Evolutionary conservation across 1,139 yeast species (phyloP), one percentile per base, ranked within the genome.

Genomic region (Saccharomyces hybrid): DNA sequence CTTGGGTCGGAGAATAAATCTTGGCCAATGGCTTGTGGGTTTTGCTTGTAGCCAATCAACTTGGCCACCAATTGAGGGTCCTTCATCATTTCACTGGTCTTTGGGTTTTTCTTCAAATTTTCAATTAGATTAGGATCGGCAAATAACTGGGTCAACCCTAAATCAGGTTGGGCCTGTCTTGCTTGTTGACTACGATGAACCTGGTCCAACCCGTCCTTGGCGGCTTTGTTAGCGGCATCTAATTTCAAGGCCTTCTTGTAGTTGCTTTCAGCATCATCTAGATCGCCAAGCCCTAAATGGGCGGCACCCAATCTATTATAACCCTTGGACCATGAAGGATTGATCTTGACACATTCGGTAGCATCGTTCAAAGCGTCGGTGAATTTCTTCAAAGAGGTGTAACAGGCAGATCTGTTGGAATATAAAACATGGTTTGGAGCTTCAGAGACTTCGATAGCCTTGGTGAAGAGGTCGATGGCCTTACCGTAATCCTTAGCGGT

Each of bases 301-400:
- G 99, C 99, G 61, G 97, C 93, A 55, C 90, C 99, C 52, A 88
- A 86, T 73, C 99, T 86, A 67, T 84, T 86, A 77, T 86, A 88
- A 51, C 98, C 99, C 73, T 93, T 93, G 21, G 96, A 90, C 97
- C 98, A 93, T 2, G 82, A 61, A 24, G 88, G 83, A 61, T 88
- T 89, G 73, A 89, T 82, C 65, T 80, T 79, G 53, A 87, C 83
- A 73, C 96, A 86, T 67, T 86, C 81, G 59, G 87, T 75, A 27
- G 98, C 98, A 71, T 93, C 98, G 55, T 78, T 75, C 57, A 89
- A 76, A 2, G 98, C 98, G 58, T 83, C 75, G 38, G 73, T 72
- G 66, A 83, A 93, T 63, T 89, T 74, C 68, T 84, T 84, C 73
- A 85, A 73, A 12, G 96, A 88, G 2, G 97, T 87, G 66, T 85